Conservation (phyloP, 1,284 basidiomycete species). For the Ustilago tritici region DNA sequence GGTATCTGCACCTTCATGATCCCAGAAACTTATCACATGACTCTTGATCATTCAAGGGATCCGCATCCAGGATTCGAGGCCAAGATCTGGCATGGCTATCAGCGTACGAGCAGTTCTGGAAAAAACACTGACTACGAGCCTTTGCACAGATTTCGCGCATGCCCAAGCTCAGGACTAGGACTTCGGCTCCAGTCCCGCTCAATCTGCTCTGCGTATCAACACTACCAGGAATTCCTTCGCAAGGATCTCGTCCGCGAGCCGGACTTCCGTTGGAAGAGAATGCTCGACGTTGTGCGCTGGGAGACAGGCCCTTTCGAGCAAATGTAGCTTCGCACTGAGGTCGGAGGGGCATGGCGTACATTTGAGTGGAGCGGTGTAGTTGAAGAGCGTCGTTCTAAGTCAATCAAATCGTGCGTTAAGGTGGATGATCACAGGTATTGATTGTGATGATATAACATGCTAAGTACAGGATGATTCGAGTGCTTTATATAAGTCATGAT, state of each 20-base stretch:
- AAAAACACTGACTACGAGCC: not conserved
- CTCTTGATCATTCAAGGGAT: not conserved
- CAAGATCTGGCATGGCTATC: constrained; percentile 1
- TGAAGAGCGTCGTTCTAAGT: too few relatives aligned
- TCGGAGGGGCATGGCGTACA: too few relatives aligned
- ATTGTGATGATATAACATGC: too few relatives aligned
- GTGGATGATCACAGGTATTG: too few relatives aligned
- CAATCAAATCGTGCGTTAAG: too few relatives aligned
- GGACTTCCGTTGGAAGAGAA: not conserved
- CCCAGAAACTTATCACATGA: not conserved
- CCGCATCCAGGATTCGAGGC: not conserved
- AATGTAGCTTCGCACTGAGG: not conserved
- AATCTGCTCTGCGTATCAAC: not conserved
- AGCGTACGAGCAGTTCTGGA: not conserved
- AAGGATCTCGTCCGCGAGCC: not conserved
- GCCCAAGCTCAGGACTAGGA: constrained; percentile 4
- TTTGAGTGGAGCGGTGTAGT: too few relatives aligned
- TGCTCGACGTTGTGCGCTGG: not conserved
- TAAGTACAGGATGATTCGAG: too few relatives aligned
- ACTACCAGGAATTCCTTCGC: not conserved
- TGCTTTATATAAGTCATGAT: too few relatives aligned
- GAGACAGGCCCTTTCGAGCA: not conserved
- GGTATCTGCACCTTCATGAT: constrained; percentile 1
- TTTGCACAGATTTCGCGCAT: not conserved
- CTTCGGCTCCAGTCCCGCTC: too few relatives aligned